These are phyloP conservation scores for Epipyxis sp. DNA, from an alignment of 108 stramenopile species.

Conservation along the genomic window DNA sequence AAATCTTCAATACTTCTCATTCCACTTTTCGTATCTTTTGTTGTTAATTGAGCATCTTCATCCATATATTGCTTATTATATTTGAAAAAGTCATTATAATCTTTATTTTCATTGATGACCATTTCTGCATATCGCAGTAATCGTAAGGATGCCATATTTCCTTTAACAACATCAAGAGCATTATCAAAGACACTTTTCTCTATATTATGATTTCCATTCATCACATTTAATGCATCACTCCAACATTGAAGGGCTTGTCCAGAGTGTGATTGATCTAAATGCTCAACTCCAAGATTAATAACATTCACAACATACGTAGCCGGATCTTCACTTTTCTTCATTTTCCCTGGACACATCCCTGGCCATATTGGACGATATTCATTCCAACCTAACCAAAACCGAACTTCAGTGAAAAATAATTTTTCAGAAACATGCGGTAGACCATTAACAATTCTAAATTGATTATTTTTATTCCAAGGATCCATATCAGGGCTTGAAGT, in stretches of 20 bases:
- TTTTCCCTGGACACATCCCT: not conserved
- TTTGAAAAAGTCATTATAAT: not conserved
- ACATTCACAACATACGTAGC: not conserved
- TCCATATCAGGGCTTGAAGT: too few species aligned
- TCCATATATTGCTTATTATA: not conserved
- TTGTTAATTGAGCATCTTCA: not conserved
- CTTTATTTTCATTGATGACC: slow-evolving; percentile 3
- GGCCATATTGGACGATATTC: not conserved
- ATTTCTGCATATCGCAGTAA: not conserved
- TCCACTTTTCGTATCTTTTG: not conserved
- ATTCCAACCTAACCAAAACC: not conserved
- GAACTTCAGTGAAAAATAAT: not conserved
- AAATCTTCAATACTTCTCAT: not conserved
- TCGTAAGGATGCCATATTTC: not conserved
- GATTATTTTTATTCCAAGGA: not conserved
- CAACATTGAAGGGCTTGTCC: slow-evolving; percentile 17
- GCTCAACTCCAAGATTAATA: slow-evolving; percentile 13
- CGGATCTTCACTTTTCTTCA: not conserved
- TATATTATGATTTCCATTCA: not conserved
- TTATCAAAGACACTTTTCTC: too few species aligned
- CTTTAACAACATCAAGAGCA: not conserved
- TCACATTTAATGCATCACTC: not conserved
- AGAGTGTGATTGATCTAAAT: not conserved
- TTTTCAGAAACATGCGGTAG: not conserved
- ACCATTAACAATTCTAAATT: not conserved